A percentile compares a stretch with the other conserved stretches of the same genome.
These are phyloP conservation scores for Colletotrichum scovillei DNA, from an alignment of 2,329 filamentous ascomycete species.

Conservation along the genomic window DNA sequence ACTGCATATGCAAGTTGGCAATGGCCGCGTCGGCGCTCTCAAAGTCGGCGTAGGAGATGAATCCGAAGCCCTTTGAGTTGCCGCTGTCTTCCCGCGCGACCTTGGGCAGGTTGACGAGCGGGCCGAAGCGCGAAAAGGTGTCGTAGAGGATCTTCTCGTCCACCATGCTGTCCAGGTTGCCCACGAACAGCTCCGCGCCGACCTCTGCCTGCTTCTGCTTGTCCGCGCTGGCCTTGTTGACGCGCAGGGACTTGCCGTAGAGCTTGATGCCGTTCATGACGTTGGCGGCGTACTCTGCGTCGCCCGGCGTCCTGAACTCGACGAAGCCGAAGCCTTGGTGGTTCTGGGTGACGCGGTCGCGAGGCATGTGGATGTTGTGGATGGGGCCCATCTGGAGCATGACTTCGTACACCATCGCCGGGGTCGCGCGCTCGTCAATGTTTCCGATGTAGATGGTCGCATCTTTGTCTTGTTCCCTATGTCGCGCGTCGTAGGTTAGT, in stretches of 20 bases:
- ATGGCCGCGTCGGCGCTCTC: slow-evolving; percentile 94
- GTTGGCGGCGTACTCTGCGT: slow-evolving; percentile 95
- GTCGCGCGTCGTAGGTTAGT: slow-evolving; percentile 40
- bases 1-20: slow-evolving; percentile 93
- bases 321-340: slow-evolving; percentile 99
- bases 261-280: slow-evolving; percentile 97
- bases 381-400: slow-evolving; percentile 98
- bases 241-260: slow-evolving; percentile 93
- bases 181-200: slow-evolving; percentile 95
- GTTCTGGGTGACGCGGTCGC: slow-evolving; percentile 95
- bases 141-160: slow-evolving; percentile 97
- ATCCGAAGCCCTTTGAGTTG: slow-evolving; percentile 94
- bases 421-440: slow-evolving; percentile 94
- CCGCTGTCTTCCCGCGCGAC: slow-evolving; percentile 91
- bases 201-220: slow-evolving; percentile 95
- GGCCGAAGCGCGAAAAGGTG: slow-evolving; percentile 91
- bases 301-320: slow-evolving; percentile 94
- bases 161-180: slow-evolving; percentile 93
- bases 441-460: slow-evolving; percentile 98
- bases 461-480: slow-evolving; percentile 96
- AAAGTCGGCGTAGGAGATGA: slow-evolving; percentile 93
- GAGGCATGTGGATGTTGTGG: slow-evolving; percentile 97
- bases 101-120: slow-evolving; percentile 86
- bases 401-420: slow-evolving; percentile 93
- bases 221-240: slow-evolving; percentile 93